These are phyloP conservation scores for Hydnomerulius pinastri DNA, from an alignment of 768 basidiomycete species.

Conservation along the genomic window DNA sequence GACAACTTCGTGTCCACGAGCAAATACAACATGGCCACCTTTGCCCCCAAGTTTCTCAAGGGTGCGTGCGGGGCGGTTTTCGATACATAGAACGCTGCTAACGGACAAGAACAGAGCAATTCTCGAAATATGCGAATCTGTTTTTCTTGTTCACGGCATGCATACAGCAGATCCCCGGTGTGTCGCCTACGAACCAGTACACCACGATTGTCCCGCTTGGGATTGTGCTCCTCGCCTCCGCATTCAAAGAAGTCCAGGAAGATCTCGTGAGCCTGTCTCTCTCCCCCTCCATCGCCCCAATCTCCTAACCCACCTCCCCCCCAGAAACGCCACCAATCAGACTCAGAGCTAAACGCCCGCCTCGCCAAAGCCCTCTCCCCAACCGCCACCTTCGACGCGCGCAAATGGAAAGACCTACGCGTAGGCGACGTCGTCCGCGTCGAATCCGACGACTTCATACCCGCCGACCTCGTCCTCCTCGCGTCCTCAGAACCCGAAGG, in stretches of 20 bases:
- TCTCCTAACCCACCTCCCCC: conserved; percentile 14
- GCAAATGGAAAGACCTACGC: conserved; percentile 85
- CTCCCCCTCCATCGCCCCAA: not conserved
- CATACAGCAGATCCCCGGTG: conserved; percentile 97
- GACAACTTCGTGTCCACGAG: conserved; percentile 90
- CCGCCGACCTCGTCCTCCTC: conserved; percentile 88
- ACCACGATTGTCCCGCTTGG: conserved; percentile 93
- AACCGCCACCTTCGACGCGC: conserved; percentile 63
- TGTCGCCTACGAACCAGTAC: conserved; percentile 93
- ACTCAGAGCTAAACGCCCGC: conserved; percentile 87
- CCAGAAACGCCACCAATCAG: conserved; percentile 96
- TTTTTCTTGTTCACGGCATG: conserved; percentile 98
- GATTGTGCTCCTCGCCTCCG: conserved; percentile 88
- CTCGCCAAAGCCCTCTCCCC: conserved; percentile 70
- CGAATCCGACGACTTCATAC: conserved; percentile 92
- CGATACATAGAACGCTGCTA: not conserved
- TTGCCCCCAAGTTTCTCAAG: conserved; percentile 89
- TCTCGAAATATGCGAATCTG: conserved; percentile 97
- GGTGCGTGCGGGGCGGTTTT: conserved; percentile 52
- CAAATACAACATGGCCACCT: conserved; percentile 89
- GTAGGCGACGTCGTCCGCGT: conserved; percentile 93
- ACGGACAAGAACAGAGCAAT: conserved; percentile 71
- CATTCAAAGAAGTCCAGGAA: conserved; percentile 94
- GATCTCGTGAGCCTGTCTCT: conserved; percentile 70
- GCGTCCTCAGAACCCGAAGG: conserved; percentile 96